Conservation (phyloP, 495 filamentous ascomycete species). For the Lophiotrema nucula region DNA sequence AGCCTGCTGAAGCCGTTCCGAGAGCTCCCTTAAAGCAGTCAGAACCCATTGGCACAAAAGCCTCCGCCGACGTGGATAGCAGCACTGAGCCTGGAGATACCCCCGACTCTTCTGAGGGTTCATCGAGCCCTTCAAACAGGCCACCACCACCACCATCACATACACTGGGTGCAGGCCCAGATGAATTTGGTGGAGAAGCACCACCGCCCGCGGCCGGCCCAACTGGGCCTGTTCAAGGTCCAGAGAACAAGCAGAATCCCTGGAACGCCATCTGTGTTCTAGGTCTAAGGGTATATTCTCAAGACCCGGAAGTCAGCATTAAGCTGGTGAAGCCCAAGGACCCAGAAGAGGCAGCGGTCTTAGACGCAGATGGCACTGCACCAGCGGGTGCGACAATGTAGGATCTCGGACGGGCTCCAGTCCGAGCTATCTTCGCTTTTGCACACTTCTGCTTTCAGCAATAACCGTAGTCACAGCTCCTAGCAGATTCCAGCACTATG, state of each 20-base stretch:
- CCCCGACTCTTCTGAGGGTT: neutral
- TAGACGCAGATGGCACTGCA: constrained; percentile 29
- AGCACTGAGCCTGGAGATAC: neutral
- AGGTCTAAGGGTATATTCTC: constrained; percentile 27
- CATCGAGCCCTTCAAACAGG: no score
- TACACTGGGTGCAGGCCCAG: neutral
- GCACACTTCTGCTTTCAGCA: no score
- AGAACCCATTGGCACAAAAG: neutral
- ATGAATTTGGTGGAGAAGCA: constrained; percentile 16
- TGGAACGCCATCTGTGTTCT: constrained; percentile 33
- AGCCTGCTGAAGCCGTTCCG: neutral
- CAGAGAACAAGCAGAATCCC: constrained; percentile 27
- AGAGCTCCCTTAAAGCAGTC: neutral
- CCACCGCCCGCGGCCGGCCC: constrained; percentile 4
- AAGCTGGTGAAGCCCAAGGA: constrained; percentile 32
- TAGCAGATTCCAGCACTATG: no score
- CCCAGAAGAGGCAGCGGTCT: constrained; percentile 24
- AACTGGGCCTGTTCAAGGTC: neutral
- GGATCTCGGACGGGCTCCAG: no score
- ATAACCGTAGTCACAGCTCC: no score
- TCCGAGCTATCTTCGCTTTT: no score
- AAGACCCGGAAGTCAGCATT: constrained; percentile 31
- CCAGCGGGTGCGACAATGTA: constrained; percentile 33
- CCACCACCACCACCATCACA: neutral
- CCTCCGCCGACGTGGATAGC: neutral